A percentile compares a stretch with the other conserved stretches of the same genome.
phyloP scores from a whole-genome alignment of 441 rosid species.

The Kokia cookei region DNA sequence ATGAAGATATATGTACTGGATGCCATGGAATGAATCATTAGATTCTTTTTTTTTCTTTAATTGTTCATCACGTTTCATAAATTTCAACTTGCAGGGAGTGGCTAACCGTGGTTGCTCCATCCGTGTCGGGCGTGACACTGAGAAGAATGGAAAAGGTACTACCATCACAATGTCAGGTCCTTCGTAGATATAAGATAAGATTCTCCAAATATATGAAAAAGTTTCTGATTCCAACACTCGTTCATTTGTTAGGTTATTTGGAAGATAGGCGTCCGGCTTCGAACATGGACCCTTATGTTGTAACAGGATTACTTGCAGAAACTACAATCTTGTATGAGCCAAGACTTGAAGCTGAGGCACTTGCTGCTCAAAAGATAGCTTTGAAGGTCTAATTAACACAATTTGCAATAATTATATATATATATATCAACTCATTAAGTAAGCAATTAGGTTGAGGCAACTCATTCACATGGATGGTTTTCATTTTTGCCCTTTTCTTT shows the following conservation, averaged over 20 bases:
- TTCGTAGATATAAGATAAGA: background rate
- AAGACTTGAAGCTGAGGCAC: conserved; percentile 83
- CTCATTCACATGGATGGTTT: conserved; percentile 5
- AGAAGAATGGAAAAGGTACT: conserved; percentile 87
- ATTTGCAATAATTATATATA: background rate
- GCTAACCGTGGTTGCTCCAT: conserved; percentile 98
- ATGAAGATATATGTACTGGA: background rate
- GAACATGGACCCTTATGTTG: conserved; percentile 92
- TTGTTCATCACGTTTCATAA: background rate
- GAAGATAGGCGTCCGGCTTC: conserved; percentile 94
- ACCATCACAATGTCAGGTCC: background rate
- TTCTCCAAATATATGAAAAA: background rate
- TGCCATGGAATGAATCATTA: background rate
- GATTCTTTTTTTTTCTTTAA: background rate
- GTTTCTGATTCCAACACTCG: background rate
- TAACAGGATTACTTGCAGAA: conserved; percentile 77
- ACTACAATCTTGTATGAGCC: conserved; percentile 84
- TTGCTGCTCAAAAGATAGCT: conserved; percentile 82
- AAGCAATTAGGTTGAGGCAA: conserved; percentile 8
- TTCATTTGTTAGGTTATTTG: conserved; percentile 55
- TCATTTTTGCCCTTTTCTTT: background rate
- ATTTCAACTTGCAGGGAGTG: conserved; percentile 56
- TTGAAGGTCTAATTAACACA: conserved; percentile 41
- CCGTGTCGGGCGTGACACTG: conserved; percentile 97
- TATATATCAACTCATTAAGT: background rate